These are phyloP conservation scores for Neurospora sp. DNA, from an alignment of 495 filamentous ascomycete genomes.

Conservation along the genomic window DNA sequence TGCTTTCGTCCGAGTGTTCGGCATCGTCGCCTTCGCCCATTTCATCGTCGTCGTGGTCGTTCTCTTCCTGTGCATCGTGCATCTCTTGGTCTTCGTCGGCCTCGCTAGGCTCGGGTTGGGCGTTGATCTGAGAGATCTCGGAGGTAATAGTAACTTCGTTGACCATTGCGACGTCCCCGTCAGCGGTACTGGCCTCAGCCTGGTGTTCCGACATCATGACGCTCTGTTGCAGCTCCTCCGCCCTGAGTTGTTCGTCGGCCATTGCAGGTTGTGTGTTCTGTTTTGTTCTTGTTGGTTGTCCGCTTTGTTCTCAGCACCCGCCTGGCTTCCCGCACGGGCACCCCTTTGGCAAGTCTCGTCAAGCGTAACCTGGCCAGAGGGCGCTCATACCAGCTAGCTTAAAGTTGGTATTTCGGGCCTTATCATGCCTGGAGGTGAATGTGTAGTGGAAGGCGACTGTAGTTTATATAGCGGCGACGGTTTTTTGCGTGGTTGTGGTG, in stretches of 20 bases:
- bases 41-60: conserved; percentile 28
- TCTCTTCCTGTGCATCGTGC: conserved; percentile 34
- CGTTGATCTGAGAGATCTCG: conserved; percentile 28
- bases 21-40: conserved; percentile 22
- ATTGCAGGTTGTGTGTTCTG: conserved; percentile 17
- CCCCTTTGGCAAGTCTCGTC: conserved; percentile 9
- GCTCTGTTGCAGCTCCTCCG: conserved; percentile 41
- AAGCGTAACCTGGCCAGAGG: conserved; percentile 9
- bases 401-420: not conserved
- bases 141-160: conserved; percentile 26
- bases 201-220: conserved; percentile 33
- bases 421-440: conserved; percentile 16
- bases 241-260: conserved; percentile 40
- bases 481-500: not conserved
- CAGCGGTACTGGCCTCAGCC: conserved; percentile 16
- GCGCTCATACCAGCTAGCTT: conserved; percentile 12
- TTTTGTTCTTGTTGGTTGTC: conserved; percentile 1
- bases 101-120: conserved; percentile 38
- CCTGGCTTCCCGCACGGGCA: not conserved
- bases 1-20: conserved; percentile 14
- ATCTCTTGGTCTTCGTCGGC: conserved; percentile 43
- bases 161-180: conserved; percentile 24
- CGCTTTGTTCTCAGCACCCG: not conserved
- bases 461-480: not conserved
- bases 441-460: not conserved